Conservation (phyloP, 2,329 filamentous ascomycete species). For the Trichoderma sp. region DNA sequence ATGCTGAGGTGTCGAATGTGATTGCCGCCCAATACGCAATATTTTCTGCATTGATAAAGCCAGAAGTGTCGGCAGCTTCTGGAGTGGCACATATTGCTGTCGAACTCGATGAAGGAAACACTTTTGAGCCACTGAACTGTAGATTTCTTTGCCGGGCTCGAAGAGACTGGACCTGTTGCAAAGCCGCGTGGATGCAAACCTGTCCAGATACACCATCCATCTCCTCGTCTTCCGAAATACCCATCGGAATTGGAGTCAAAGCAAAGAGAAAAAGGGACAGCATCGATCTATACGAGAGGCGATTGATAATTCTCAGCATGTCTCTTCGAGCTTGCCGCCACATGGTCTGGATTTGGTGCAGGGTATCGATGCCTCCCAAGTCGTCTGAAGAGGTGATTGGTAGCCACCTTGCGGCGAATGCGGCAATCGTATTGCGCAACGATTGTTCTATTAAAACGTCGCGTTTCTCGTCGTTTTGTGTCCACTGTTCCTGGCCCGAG, state of each 20-base stretch:
- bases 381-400: conserved; percentile 3
- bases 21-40: background rate
- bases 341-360: background rate
- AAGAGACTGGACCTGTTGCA: background rate
- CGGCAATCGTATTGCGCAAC: background rate
- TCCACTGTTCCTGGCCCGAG: background rate
- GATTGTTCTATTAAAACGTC: background rate
- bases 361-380: background rate
- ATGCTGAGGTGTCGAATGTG: background rate
- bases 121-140: conserved; percentile 4
- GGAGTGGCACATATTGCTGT: background rate
- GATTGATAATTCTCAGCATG: conserved; percentile 4
- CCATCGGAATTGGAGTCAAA: background rate
- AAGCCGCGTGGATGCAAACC: background rate
- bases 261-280: background rate
- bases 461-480: background rate
- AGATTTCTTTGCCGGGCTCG: background rate
- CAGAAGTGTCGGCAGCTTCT: background rate
- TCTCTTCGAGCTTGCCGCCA: background rate
- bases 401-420: background rate
- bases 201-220: background rate
- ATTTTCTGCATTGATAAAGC: background rate
- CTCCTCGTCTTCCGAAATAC: background rate
- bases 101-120: background rate
- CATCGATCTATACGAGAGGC: background rate